Percentiles rank a stretch among this genome's conserved stretches.
These are phyloP conservation scores for Pleurotus tuber-regium DNA, from an alignment of 768 basidiomycete genomes.

Conservation along the genomic window DNA sequence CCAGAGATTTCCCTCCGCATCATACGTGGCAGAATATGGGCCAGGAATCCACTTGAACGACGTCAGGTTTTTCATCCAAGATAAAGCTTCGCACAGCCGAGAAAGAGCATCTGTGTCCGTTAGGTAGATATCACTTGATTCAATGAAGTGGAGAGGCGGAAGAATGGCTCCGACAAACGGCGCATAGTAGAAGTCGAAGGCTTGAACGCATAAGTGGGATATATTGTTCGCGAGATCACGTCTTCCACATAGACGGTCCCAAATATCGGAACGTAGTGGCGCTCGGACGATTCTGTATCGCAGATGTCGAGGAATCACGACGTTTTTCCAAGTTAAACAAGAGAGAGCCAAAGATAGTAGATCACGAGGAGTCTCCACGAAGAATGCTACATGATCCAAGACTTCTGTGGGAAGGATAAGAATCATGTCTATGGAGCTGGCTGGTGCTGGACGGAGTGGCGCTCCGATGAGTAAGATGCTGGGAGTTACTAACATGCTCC, in stretches of 20 bases:
- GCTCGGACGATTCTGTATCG: conserved; percentile 47
- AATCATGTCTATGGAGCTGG: too few relatives aligned
- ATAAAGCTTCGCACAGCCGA: not conserved
- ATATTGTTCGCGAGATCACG: conserved; percentile 46
- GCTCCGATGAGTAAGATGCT: too few relatives aligned
- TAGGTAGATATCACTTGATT: not conserved
- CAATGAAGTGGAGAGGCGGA: not conserved
- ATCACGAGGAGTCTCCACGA: conserved; percentile 37
- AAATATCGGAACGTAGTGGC: conserved; percentile 30
- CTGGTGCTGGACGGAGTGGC: too few relatives aligned
- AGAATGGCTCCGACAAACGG: not conserved
- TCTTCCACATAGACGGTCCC: conserved; percentile 46
- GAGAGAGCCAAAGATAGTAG: conserved; percentile 42
- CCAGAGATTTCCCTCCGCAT: too few relatives aligned
- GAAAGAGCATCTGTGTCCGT: not conserved
- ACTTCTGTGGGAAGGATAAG: conserved; percentile 41
- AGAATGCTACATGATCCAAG: too few relatives aligned
- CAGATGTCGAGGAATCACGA: conserved; percentile 45
- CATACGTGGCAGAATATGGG: not conserved
- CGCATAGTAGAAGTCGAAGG: not conserved
- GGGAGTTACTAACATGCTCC: too few relatives aligned
- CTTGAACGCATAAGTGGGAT: not conserved
- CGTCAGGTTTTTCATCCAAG: not conserved
- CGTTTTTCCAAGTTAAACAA: conserved; percentile 30
- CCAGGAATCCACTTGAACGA: not conserved